Evolutionary conservation across 371 early-diverging fungal species (phyloP).

Genomic region (Coemansia sp.): DNA sequence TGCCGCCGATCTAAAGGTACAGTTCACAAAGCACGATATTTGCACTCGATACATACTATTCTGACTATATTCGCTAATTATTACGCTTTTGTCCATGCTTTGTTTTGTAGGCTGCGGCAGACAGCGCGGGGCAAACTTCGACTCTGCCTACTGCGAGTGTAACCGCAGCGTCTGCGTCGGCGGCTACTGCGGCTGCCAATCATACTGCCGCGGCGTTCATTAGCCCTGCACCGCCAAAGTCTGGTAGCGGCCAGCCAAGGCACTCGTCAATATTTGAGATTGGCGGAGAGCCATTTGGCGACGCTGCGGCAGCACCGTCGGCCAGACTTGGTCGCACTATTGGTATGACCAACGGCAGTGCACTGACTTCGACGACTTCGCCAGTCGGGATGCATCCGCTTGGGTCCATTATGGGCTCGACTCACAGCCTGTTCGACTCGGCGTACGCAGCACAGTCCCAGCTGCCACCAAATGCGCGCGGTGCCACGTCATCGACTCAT

Average conservation of each 20-base stretch:
- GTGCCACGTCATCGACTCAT: not conserved
- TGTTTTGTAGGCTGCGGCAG: slow-evolving; percentile 3
- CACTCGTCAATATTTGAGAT: slow-evolving; percentile 47
- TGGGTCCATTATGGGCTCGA: slow-evolving; percentile 44
- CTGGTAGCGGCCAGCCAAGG: slow-evolving; percentile 15
- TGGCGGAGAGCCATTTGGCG: slow-evolving; percentile 46
- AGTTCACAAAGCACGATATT: not conserved
- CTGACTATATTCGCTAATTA: not conserved
- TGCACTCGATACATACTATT: not conserved
- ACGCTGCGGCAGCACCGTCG: slow-evolving; percentile 7
- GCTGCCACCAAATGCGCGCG: slow-evolving; percentile 3
- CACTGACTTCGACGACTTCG: slow-evolving; percentile 29
- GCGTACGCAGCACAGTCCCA: slow-evolving; percentile 20
- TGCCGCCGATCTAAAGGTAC: slow-evolving; percentile 29
- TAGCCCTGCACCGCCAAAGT: slow-evolving; percentile 16
- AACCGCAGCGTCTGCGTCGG: slow-evolving; percentile 6
- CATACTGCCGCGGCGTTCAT: slow-evolving; percentile 19
- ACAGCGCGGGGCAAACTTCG: slow-evolving; percentile 1
- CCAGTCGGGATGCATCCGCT: slow-evolving; percentile 39
- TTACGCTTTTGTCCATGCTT: not conserved
- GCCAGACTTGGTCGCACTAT: slow-evolving; percentile 26
- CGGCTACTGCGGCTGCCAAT: slow-evolving; percentile 14
- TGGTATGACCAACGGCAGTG: slow-evolving; percentile 9
- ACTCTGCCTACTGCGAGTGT: slow-evolving; percentile 11
- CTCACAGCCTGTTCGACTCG: slow-evolving; percentile 33